Evolutionary conservation across 179 eudicot genomes (phyloP).

Genomic region (Silene coronaria): DNA sequence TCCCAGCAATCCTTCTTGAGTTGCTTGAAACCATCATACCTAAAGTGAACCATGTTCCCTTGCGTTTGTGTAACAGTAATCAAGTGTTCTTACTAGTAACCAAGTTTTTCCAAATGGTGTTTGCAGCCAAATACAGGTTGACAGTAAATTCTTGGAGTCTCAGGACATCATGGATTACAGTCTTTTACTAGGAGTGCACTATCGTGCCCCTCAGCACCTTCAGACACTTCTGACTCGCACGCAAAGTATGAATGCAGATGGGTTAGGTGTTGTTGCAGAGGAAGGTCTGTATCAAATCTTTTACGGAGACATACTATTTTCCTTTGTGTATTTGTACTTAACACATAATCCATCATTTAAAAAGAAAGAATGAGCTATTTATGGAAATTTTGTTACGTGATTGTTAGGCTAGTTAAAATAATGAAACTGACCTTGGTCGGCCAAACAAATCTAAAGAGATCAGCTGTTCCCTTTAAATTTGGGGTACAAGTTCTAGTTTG

Average conservation of each 20-base stretch:
- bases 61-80: not conserved
- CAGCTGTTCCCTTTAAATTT: not conserved
- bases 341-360: not conserved
- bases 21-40: not conserved
- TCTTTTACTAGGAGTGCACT: slow-evolving; percentile 89
- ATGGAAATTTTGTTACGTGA: no score
- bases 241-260: slow-evolving; percentile 44
- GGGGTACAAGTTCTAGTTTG: not conserved
- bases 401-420: not conserved
- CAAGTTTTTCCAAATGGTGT: not conserved
- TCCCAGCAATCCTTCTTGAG: not conserved
- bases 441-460: not conserved
- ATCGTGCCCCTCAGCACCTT: slow-evolving; percentile 89
- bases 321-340: not conserved
- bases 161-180: slow-evolving; percentile 96
- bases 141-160: slow-evolving; percentile 80
- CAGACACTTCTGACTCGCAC: slow-evolving; percentile 40
- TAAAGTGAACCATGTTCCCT: slow-evolving; percentile 4
- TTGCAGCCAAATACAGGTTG: slow-evolving; percentile 88
- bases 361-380: not conserved
- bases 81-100: not conserved
- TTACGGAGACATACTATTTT: not conserved
- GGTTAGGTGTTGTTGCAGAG: slow-evolving; percentile 75
- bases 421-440: not conserved
- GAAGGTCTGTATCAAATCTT: slow-evolving; percentile 44